Percentiles rank a stretch among this genome's conserved stretches.
Evolutionary conservation across 2,329 filamentous ascomycete genomes (phyloP).

Genomic region (Plectosphaerella plurivora): DNA sequence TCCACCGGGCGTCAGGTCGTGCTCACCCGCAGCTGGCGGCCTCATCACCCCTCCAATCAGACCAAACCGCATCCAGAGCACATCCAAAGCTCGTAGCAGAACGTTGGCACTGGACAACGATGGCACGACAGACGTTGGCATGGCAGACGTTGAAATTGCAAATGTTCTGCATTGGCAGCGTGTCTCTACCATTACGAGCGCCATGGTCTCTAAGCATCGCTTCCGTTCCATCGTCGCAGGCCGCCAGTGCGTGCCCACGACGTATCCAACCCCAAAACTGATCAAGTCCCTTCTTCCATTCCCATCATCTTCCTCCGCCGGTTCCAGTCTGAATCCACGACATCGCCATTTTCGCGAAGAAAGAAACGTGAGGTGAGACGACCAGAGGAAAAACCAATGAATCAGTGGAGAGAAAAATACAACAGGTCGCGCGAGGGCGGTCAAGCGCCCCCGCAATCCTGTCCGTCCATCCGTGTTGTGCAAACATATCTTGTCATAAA

Average conservation of each 20-base stretch:
- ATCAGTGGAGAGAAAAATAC: constrained; percentile 1
- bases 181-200: background rate
- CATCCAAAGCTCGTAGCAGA: background rate
- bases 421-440: background rate
- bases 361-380: constrained; percentile 1
- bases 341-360: background rate
- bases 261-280: no score
- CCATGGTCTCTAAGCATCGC: background rate
- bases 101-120: background rate
- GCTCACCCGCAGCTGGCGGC: no score
- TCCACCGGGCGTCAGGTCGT: no score
- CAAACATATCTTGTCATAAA: background rate
- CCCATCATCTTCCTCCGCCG: background rate
- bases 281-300: no score
- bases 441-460: background rate
- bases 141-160: background rate
- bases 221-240: background rate
- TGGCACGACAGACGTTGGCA: background rate
- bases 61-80: no score
- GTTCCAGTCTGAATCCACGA: background rate
- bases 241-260: no score
- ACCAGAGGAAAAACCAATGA: background rate
- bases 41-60: no score
- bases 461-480: background rate
- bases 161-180: background rate